These are phyloP conservation scores for Cyberlindnera euphorbiae DNA, from an alignment of 805 yeast species.

Conservation along the genomic window DNA sequence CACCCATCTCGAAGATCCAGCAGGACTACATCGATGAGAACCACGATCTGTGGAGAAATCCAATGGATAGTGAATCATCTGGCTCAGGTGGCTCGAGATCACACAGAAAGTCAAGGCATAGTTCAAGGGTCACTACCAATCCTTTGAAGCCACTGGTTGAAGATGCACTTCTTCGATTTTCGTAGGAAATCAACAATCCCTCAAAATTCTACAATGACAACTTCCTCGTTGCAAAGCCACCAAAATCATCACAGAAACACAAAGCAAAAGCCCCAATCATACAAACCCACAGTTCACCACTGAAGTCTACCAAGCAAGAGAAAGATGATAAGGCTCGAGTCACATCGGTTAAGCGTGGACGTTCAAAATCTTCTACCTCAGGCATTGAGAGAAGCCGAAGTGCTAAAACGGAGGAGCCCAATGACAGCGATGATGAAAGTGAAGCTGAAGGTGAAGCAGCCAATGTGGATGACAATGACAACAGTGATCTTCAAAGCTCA, in stretches of 20 bases:
- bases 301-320: no score
- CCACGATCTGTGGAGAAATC: constrained; percentile 26
- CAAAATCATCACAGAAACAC: neutral
- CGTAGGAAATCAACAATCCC: constrained; percentile 19
- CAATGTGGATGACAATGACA: constrained; percentile 19
- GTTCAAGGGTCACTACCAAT: constrained; percentile 16
- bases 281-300: no score
- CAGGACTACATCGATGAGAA: constrained; percentile 28
- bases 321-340: no score
- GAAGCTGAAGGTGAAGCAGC: constrained; percentile 5
- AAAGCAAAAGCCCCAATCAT: no score
- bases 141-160: constrained; percentile 18
- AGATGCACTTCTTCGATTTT: constrained; percentile 10
- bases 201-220: constrained; percentile 19
- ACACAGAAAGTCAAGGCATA: constrained; percentile 21
- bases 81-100: constrained; percentile 1
- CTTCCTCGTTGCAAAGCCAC: constrained; percentile 11
- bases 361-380: no score
- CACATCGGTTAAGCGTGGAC: no score
- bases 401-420: neutral
- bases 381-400: constrained; percentile 4
- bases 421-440: constrained; percentile 6
- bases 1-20: constrained; percentile 32
- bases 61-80: no score
- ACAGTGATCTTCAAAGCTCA: no score